Evolutionary conservation across 75 land plant species (phyloP).

Genomic region (Picea sitchensis): DNA sequence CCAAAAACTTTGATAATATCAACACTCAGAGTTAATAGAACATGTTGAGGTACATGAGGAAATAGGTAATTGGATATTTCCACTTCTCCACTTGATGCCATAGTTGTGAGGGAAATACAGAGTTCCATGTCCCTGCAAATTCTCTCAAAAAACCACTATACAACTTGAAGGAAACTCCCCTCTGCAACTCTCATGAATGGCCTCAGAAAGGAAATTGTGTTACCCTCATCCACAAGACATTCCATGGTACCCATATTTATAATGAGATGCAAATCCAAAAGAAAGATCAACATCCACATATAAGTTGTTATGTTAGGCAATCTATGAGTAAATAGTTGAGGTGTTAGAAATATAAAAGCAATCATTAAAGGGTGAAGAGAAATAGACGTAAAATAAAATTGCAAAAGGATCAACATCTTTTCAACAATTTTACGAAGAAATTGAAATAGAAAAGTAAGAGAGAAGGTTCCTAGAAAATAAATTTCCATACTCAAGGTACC

Average conservation of each 20-base stretch:
- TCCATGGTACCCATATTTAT: background rate
- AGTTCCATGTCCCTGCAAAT: conserved; percentile 58
- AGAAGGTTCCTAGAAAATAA: background rate
- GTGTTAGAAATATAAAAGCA: too few relatives aligned
- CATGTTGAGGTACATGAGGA: conserved; percentile 38
- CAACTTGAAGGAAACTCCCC: too few relatives aligned
- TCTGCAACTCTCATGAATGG: conserved; percentile 37
- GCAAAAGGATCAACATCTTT: background rate
- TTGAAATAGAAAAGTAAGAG: background rate
- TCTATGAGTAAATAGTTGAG: conserved; percentile 28
- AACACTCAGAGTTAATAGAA: conserved; percentile 79
- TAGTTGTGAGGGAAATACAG: conserved; percentile 89
- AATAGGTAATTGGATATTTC: too few relatives aligned
- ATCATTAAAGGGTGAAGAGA: background rate
- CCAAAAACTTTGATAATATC: conserved; percentile 90
- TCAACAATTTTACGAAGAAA: background rate
- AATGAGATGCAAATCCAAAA: conserved; percentile 92
- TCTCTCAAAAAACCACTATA: too few relatives aligned
- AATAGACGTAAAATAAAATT: too few relatives aligned
- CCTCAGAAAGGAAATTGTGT: conserved; percentile 74
- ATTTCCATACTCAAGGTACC: background rate
- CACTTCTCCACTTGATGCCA: conserved; percentile 10
- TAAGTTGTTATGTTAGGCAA: conserved; percentile 80
- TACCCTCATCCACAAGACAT: conserved; percentile 26
- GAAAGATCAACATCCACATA: conserved; percentile 95